Percentiles rank a stretch among this genome's conserved stretches.
phyloP scores from a whole-genome alignment of 768 basidiomycete species.

The Cubamyces sp. region DNA sequence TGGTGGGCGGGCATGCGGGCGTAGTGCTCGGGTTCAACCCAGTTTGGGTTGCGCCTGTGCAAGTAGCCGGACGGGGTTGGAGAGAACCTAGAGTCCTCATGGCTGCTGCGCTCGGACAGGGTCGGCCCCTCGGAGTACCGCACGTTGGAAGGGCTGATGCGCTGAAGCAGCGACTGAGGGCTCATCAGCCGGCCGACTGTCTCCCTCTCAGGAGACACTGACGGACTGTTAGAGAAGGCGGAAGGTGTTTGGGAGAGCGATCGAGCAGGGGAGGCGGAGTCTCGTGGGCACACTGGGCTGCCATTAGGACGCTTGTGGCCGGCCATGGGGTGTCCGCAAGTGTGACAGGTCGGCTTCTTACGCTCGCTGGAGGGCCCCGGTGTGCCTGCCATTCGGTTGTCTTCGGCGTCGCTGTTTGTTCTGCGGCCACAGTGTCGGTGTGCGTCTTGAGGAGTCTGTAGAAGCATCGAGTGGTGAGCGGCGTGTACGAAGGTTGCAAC shows the following conservation, averaged over 20 bases:
- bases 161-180: no score
- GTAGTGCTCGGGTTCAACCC: constrained; percentile 29
- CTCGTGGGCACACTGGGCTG: constrained; percentile 36
- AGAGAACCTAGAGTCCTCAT: constrained; percentile 16
- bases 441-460: constrained; percentile 7
- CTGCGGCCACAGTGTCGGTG: background rate
- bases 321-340: constrained; percentile 42
- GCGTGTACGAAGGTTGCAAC: background rate
- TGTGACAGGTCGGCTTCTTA: constrained; percentile 40
- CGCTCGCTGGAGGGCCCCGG: constrained; percentile 20
- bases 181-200: background rate
- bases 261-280: constrained; percentile 10
- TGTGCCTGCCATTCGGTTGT: constrained; percentile 2
- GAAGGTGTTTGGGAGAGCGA: background rate
- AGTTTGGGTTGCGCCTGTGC: constrained; percentile 42
- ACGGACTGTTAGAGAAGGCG: background rate
- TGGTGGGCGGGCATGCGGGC: constrained; percentile 6
- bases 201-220: background rate
- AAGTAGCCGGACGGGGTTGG: constrained; percentile 29
- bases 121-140: background rate
- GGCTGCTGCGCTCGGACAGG: constrained; percentile 5
- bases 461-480: constrained; percentile 5
- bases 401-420: constrained; percentile 1
- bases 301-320: constrained; percentile 44
- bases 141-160: no score